A percentile compares a stretch with the other conserved stretches of the same genome.
These are phyloP conservation scores for Thuja plicata DNA, from an alignment of 83 land plant genomes.

Conservation along the genomic window DNA sequence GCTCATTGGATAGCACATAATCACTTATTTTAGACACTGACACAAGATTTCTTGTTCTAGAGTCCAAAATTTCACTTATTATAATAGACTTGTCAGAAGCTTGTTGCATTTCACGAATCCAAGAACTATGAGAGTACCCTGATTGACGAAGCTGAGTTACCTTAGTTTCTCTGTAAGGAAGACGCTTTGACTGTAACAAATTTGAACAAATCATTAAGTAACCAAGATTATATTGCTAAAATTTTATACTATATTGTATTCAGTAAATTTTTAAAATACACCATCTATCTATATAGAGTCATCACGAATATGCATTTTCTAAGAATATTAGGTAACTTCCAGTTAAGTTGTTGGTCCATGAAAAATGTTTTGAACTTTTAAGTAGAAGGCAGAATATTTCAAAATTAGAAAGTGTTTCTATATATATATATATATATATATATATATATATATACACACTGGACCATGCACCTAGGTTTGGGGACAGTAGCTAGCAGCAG, in stretches of 20 bases:
- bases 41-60: conserved; percentile 75
- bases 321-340: neutral
- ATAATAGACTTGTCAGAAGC: conserved; percentile 81
- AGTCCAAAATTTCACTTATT: conserved; percentile 80
- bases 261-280: neutral
- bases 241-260: neutral
- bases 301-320: neutral
- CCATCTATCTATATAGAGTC: neutral
- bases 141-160: conserved; percentile 30
- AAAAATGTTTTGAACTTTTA: neutral
- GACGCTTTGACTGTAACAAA: conserved; percentile 63
- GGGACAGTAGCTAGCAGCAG: too few relatives aligned
- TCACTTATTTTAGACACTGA: conserved; percentile 82
- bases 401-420: too few relatives aligned
- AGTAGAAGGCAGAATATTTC: too few relatives aligned
- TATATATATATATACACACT: too few relatives aligned
- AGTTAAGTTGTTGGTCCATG: neutral
- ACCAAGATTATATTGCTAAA: neutral
- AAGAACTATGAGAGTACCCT: conserved; percentile 64
- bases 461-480: too few relatives aligned
- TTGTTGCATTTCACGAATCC: conserved; percentile 90
- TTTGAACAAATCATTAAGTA: conserved; percentile 1
- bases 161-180: conserved; percentile 49
- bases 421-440: too few relatives aligned
- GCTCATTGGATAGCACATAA: conserved; percentile 82